phyloP scores from a whole-genome alignment of 1,139 yeast genomes.

The Geotrichum macrosporum region DNA sequence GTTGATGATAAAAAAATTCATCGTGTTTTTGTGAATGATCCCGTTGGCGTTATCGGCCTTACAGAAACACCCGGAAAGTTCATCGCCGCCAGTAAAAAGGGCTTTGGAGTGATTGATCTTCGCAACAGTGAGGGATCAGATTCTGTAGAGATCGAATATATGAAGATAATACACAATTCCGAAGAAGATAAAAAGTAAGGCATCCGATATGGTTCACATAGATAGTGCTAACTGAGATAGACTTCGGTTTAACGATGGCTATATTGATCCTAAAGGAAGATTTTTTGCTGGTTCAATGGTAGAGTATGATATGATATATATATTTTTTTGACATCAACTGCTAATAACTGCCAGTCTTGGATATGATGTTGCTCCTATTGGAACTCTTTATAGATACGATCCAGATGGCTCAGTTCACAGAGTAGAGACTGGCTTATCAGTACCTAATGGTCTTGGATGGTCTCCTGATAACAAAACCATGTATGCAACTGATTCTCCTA shows the following conservation, averaged over 20 bases:
- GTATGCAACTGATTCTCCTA: slow-evolving; percentile 70
- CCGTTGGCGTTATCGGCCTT: slow-evolving; percentile 35
- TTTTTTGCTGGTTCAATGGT: slow-evolving; percentile 35
- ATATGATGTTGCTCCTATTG: slow-evolving; percentile 28
- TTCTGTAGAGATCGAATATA: slow-evolving; percentile 22
- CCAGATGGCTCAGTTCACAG: slow-evolving; percentile 29
- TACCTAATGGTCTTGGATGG: slow-evolving; percentile 73
- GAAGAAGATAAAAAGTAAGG: neutral
- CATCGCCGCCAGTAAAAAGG: slow-evolving; percentile 33
- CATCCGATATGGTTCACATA: neutral
- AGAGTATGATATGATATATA: slow-evolving; percentile 20
- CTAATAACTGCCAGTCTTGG: slow-evolving; percentile 7
- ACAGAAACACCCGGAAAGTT: slow-evolving; percentile 32
- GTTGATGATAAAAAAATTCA: neutral
- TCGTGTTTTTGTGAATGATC: slow-evolving; percentile 25
- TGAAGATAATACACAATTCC: slow-evolving; percentile 22
- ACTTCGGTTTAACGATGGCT: slow-evolving; percentile 38
- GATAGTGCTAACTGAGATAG: neutral
- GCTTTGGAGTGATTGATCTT: slow-evolving; percentile 34
- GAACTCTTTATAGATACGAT: slow-evolving; percentile 39
- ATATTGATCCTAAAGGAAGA: slow-evolving; percentile 38
- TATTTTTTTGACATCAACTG: neutral
- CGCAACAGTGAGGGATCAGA: slow-evolving; percentile 25
- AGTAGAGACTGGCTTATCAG: slow-evolving; percentile 23
- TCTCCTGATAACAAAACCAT: slow-evolving; percentile 47